Evolutionary conservation across 1,284 basidiomycete species (phyloP), one percentile per base, ranked within the genome.

Genomic region (Microbotryum intermedium): DNA sequence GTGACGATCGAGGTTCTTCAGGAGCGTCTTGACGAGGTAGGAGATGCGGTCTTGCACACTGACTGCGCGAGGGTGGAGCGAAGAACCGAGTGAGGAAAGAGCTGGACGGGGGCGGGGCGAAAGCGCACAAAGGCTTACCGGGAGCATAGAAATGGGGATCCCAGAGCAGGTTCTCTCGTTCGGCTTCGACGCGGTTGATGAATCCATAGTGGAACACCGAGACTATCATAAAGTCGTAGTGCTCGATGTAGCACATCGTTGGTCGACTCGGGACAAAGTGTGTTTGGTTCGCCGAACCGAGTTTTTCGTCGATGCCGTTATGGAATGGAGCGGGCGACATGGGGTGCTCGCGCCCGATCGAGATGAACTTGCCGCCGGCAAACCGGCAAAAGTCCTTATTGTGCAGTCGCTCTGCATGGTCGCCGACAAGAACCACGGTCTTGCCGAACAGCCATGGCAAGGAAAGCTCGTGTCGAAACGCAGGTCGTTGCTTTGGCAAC

Each of bases 281-380:
- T 6, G 55, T 42, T 26, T 49, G 42, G 20, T 61, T 55, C 3
- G 45, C 39, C 7, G 30, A 26, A 0, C 39, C 30, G 9, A 58
- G 46, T 57, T 63, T 65, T 57, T 67, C 66, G 60, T 67, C 66
- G 53, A 67, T 62, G 0, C 66, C 66, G 52, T 67, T 67, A 39
- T 47, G 55, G 55, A 67, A 67, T 1, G 51, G 60, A 4, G 58
- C 58, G 2, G 66, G 66, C n/a, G 66, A 67, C 34, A 65, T 55
- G 13, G 60, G 54, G 44, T 67, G 63, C n/a, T 61, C 57, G 13
- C 28, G 29, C 4, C 39, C 53, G 54, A 67, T 67, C 34, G 59
- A 34, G 11, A 28, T 53, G 43, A 61, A 67, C 25, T 57, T 48
- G 29, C 66, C 66, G 44, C 63, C 66, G 1, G 59, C 60, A 44